These are phyloP conservation scores for Acanthochlamys bracteata DNA, from an alignment of 106 monocot genomes.

Conservation along the genomic window DNA sequence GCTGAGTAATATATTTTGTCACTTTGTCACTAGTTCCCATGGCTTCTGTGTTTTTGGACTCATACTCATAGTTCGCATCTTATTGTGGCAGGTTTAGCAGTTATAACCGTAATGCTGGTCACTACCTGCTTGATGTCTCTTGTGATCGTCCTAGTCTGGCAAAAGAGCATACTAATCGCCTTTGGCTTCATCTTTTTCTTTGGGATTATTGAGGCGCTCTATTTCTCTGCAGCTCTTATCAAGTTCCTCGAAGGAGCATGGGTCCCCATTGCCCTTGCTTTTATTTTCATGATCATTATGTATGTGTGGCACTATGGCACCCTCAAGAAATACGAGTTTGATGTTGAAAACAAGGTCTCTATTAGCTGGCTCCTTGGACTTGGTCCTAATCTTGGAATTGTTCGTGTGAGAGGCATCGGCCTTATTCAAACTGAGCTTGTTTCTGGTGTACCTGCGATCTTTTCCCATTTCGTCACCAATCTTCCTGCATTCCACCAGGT, in stretches of 20 bases:
- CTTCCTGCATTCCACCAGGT: slow-evolving; percentile 98
- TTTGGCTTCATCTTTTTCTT: slow-evolving; percentile 78
- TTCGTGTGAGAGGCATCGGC: slow-evolving; percentile 92
- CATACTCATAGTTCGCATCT: not conserved
- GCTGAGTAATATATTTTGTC: too few species aligned
- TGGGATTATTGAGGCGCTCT: slow-evolving; percentile 83
- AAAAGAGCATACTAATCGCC: slow-evolving; percentile 60
- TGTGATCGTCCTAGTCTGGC: slow-evolving; percentile 87
- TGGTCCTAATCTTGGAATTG: slow-evolving; percentile 75
- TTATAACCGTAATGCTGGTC: slow-evolving; percentile 94
- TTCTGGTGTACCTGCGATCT: slow-evolving; percentile 86
- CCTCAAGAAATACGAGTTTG: slow-evolving; percentile 88
- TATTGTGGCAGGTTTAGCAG: slow-evolving; percentile 54
- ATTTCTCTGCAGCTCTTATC: slow-evolving; percentile 86
- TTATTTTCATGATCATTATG: slow-evolving; percentile 75
- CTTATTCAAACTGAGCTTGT: slow-evolving; percentile 92
- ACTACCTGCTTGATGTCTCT: slow-evolving; percentile 97
- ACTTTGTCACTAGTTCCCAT: too few species aligned
- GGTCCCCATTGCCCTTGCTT: slow-evolving; percentile 79
- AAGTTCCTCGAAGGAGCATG: slow-evolving; percentile 95
- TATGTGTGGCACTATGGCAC: slow-evolving; percentile 96
- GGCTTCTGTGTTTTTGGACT: too few species aligned
- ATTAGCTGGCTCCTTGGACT: slow-evolving; percentile 91
- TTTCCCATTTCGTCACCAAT: slow-evolving; percentile 94
- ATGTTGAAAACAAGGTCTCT: slow-evolving; percentile 94